These are phyloP conservation scores for Colletotrichum sp. DNA, from an alignment of 2,329 filamentous ascomycete species.

Conservation along the genomic window DNA sequence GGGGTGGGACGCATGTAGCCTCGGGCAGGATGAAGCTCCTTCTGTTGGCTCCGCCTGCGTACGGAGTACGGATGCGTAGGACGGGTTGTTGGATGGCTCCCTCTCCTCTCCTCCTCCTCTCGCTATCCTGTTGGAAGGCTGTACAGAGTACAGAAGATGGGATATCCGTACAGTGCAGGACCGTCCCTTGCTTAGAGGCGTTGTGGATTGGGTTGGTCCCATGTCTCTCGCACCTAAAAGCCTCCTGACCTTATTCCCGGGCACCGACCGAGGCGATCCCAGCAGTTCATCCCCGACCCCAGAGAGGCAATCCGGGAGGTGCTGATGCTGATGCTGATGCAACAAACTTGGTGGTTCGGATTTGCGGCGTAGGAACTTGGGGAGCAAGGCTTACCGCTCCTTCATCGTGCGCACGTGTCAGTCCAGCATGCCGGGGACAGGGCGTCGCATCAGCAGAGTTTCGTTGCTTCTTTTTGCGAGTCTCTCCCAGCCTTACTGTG, in stretches of 20 bases:
- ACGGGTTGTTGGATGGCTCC: background rate
- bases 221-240: background rate
- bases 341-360: background rate
- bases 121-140: background rate
- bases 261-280: background rate
- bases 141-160: background rate
- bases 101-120: background rate
- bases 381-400: background rate
- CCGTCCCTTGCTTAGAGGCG: background rate
- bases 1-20: background rate
- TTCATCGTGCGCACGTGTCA: background rate
- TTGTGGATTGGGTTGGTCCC: background rate
- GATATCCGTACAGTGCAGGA: background rate
- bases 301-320: background rate
- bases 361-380: background rate
- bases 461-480: background rate
- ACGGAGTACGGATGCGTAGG: background rate
- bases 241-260: background rate
- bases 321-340: background rate
- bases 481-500: background rate
- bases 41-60: background rate
- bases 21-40: background rate
- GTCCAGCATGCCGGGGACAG: background rate
- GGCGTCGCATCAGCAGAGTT: background rate
- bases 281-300: slow-evolving; percentile 6